Conservation (phyloP, 306 rosid species). For the Potentilla sterilis region DNA sequence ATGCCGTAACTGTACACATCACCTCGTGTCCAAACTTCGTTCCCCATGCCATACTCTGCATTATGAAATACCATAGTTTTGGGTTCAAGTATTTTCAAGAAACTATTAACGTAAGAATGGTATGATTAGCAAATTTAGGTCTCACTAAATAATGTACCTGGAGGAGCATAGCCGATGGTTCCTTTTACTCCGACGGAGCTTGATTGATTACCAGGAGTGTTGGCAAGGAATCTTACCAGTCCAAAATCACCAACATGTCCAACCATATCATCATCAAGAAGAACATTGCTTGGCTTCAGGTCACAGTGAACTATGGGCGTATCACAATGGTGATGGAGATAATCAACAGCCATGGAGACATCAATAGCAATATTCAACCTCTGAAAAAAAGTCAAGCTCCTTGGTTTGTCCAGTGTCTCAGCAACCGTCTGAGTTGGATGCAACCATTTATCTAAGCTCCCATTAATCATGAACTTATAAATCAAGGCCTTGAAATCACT, state of each 20-base stretch:
- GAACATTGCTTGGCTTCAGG: slow-evolving; percentile 33
- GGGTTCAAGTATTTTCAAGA: too few relatives aligned
- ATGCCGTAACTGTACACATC: slow-evolving; percentile 37
- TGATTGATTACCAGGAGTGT: slow-evolving; percentile 1
- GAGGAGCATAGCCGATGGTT: slow-evolving; percentile 30
- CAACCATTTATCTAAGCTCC: slow-evolving; percentile 34
- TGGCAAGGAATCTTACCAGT: slow-evolving; percentile 17
- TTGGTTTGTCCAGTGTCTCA: neutral
- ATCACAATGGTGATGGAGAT: slow-evolving; percentile 34
- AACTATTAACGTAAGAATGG: too few relatives aligned
- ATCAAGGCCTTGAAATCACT: slow-evolving; percentile 39
- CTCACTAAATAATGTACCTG: too few relatives aligned
- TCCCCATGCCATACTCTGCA: too few relatives aligned
- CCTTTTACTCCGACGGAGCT: slow-evolving; percentile 12
- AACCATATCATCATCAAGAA: slow-evolving; percentile 32
- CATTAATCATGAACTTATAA: slow-evolving; percentile 40
- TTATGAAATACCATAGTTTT: too few relatives aligned
- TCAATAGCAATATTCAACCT: slow-evolving; percentile 30
- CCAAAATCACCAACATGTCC: slow-evolving; percentile 40
- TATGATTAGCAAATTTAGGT: too few relatives aligned
- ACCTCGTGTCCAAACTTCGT: too few relatives aligned
- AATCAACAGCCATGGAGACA: slow-evolving; percentile 36
- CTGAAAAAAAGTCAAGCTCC: slow-evolving; percentile 19
- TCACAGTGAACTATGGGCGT: slow-evolving; percentile 33
- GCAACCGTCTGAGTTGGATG: slow-evolving; percentile 6